Evolutionary conservation across 805 yeast genomes (phyloP), one percentile per base, ranked within the genome.

Genomic region (Scheffersomyces ergatensis): DNA sequence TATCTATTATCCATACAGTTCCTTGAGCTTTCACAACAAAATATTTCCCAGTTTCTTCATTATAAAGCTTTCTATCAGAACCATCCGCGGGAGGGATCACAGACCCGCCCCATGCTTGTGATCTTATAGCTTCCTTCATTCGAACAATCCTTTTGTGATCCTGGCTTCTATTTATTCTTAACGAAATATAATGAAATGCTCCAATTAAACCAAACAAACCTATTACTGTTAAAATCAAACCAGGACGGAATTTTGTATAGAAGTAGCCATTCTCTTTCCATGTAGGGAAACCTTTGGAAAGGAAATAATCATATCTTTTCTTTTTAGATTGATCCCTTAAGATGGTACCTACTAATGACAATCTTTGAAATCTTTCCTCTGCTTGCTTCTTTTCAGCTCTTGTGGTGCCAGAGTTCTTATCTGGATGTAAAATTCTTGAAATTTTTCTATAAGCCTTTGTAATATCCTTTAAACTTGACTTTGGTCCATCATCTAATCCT

Each of bases 391-490:
- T 65, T 23, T 64, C 61, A 3, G 52, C 44, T n/a, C 46, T 53
- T 16, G 60, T 47, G 9, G 54, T 51, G 11, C 54, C 46, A 9
- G 54, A 48, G 37, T 60, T 51, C 60, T 92, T 89, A 63, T 92
- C 99, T 0, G 99, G 99, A 57, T 92, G 99, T 50, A 85, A 71
- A 46, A 70, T 72, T 38, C 84, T 72, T 2, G 96, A 82, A 24
- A 83, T 57, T 51, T 79, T 83, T 55, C 87, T 80, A 65, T 85
- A 84, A 17, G 85, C 84, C 49, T 77, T 79, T 39, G 69, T 69
- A 37, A 85, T 78, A 45, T 82, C 82, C 29, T 77, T 77, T 30
- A 65, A 55, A 0, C 74, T 60, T 1, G 84, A 67, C 48, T 64
- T 57, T 33, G 76, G 65, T 30, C 76, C 76, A 2, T 65, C 56